Evolutionary conservation across 1,284 basidiomycete species (phyloP).

Genomic region (Marasmius sp.): DNA sequence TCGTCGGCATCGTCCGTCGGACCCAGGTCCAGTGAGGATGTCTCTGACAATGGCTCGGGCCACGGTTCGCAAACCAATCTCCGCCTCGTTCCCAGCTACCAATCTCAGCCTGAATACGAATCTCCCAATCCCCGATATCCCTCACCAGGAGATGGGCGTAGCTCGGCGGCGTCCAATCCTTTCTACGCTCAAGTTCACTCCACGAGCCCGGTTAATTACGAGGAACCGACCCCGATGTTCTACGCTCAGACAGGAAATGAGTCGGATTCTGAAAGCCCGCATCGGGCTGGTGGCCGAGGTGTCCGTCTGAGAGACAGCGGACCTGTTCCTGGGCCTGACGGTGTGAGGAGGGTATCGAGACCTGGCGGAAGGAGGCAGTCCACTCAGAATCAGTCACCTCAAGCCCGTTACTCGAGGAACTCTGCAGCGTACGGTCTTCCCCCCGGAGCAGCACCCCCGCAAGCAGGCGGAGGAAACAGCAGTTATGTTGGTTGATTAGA

Average conservation of each 20-base stretch:
- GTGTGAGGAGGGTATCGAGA: conserved; percentile 70
- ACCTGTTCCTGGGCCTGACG: conserved; percentile 74
- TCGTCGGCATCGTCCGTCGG: conserved; percentile 60
- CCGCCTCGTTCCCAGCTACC: conserved; percentile 54
- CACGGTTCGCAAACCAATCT: conserved; percentile 42
- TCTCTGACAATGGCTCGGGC: conserved; percentile 51
- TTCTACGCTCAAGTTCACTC: conserved; percentile 7
- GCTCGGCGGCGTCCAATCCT: conserved; percentile 12
- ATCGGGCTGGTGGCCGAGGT: conserved; percentile 42
- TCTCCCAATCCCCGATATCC: conserved; percentile 22
- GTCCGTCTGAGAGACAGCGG: conserved; percentile 78
- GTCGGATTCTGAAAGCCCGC: background rate
- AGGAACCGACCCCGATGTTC: conserved; percentile 11
- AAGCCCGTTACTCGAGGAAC: conserved; percentile 72
- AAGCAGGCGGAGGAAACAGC: conserved; percentile 33
- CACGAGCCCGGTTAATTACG: background rate
- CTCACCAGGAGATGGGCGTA: background rate
- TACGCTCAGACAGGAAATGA: conserved; percentile 14
- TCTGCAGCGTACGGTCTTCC: conserved; percentile 56
- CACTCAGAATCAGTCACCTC: conserved; percentile 68
- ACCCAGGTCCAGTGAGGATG: conserved; percentile 67
- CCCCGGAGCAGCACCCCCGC: conserved; percentile 74
- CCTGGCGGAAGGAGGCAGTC: conserved; percentile 50
- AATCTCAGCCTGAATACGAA: conserved; percentile 29
- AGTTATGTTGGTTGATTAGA: background rate